Conservation (phyloP, 345 rosid species). For the Melaleuca alternifolia region DNA sequence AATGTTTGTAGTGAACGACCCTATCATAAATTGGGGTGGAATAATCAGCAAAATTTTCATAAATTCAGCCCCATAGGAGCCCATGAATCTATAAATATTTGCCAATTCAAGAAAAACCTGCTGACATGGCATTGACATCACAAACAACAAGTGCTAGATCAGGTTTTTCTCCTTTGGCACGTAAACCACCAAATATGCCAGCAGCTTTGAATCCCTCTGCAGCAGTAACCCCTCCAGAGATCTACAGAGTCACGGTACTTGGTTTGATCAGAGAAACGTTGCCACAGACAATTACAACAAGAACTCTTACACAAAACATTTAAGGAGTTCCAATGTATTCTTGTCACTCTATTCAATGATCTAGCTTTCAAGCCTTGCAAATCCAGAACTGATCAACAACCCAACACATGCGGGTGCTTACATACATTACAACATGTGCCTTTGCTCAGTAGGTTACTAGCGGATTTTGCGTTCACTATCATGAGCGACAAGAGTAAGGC, state of each 20-base stretch:
- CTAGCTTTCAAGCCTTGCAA: not conserved
- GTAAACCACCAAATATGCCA: constrained; percentile 76
- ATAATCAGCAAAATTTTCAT: not conserved
- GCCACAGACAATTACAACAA: not conserved
- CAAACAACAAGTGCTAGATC: constrained; percentile 85
- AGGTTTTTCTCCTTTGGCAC: constrained; percentile 80
- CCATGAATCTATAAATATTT: not conserved
- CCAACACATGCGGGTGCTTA: not conserved
- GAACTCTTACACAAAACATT: not conserved
- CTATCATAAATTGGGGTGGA: constrained; percentile 16
- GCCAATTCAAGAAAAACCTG: constrained; percentile 31
- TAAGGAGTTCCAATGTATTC: not conserved
- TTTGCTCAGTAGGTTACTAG: not conserved
- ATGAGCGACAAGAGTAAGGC: not conserved
- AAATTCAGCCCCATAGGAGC: not conserved
- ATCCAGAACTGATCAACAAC: not conserved
- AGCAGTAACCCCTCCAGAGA: constrained; percentile 91
- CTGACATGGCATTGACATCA: constrained; percentile 72
- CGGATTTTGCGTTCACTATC: not conserved
- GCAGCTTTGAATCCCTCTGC: constrained; percentile 85
- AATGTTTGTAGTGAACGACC: constrained; percentile 71
- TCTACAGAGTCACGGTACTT: constrained; percentile 16
- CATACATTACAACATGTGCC: not conserved
- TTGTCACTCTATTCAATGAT: not conserved
- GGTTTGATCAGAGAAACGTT: not conserved